Evolutionary conservation across 257 asterid species (phyloP).

Genomic region (Penstemon eatonii): DNA sequence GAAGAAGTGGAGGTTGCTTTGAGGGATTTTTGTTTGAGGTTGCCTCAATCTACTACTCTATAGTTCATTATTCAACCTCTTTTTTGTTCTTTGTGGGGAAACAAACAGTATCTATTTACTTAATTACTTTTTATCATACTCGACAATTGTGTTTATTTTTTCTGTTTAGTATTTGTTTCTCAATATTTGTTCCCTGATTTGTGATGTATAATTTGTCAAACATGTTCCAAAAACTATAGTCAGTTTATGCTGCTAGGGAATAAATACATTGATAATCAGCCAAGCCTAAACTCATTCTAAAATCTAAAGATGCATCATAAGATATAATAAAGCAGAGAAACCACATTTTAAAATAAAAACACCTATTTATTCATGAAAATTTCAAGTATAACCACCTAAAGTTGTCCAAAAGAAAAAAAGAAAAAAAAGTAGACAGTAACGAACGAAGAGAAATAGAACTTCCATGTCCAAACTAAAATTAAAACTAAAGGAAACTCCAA

Average conservation of each 20-base stretch:
- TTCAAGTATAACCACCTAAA: too few species aligned
- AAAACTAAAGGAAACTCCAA: background rate
- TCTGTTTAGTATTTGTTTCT: background rate
- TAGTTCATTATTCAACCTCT: constrained; percentile 19
- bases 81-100: background rate
- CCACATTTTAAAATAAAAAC: too few species aligned
- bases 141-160: too few species aligned
- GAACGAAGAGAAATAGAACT: too few species aligned
- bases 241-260: background rate
- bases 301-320: too few species aligned
- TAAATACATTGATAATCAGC: too few species aligned
- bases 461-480: background rate
- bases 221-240: background rate
- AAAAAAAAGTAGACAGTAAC: too few species aligned
- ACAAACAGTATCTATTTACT: background rate
- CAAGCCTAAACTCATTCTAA: too few species aligned
- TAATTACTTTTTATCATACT: too few species aligned
- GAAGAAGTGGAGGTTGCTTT: constrained; percentile 73
- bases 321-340: too few species aligned
- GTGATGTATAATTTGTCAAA: background rate
- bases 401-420: too few species aligned
- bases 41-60: constrained; percentile 12
- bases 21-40: constrained; percentile 46
- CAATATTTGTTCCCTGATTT: background rate
- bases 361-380: too few species aligned